Base-by-base conservation (phyloP, 257 asterid genomes). In the Solanum neorickii region DNA sequence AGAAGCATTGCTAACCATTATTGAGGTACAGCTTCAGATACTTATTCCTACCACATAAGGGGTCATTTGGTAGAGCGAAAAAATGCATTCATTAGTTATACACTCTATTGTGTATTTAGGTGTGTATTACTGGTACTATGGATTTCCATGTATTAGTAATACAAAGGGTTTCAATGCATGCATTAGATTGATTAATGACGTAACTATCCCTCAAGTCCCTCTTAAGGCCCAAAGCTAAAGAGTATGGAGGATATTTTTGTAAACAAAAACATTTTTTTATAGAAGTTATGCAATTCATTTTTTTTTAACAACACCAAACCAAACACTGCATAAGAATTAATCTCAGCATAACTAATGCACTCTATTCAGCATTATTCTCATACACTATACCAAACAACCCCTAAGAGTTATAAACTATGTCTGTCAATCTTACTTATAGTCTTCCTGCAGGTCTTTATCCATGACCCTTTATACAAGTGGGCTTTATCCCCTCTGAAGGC, bases 401-500 rank as follows among this genome's bases (percentile, higher is more conserved):
- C 66, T 9, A 21, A 21, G 46, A n/a, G n/a, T 35, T 25, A n/a
- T 49, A 84, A 29, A 82, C 46, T 82, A 42, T 80, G 85, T n/a
- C 12, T 12, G 18, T 49, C 44, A 82, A 42, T 47, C 69, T 29
- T 31, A 27, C 72, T 86, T 25, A 49, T 82, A 90, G 65, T 69
- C 87, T 74, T 85, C 18, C 42, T 92, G 91, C 92, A 97, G 99
- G 99, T 97, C 90, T 97, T 97, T 90, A 97, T 97, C 93, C 98
- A 97, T 86, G 99, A 97, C 87, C 99, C 99, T 72, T 88, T 97
- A 83, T 97, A 95, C 82, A 97, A 95, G 93, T 95, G 99, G 99
- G 99, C 99, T 89, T 87, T 97, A 85, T 97, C 99, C 42, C 99
- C 99, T 88, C 92, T 97, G 82, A 95, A 97, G 91, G 99, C 99